A percentile compares a stretch with the other conserved stretches of the same genome.
These are phyloP conservation scores for Solanum ossicruentum DNA, from an alignment of 257 asterid genomes.

Conservation along the genomic window DNA sequence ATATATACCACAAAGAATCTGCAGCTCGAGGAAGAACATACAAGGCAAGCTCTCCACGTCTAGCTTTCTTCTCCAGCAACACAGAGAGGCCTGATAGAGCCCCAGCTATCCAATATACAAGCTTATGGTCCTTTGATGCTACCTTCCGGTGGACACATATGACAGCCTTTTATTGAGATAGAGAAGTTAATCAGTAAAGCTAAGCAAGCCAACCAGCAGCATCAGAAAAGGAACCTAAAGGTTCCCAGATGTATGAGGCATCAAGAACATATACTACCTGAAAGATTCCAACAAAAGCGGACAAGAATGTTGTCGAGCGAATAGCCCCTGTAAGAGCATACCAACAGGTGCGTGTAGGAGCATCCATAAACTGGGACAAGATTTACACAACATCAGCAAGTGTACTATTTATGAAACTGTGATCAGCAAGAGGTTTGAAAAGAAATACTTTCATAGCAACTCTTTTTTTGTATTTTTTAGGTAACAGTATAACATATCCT, in stretches of 20 bases:
- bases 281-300: constrained; percentile 92
- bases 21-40: constrained; percentile 99
- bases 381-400: neutral
- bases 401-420: neutral
- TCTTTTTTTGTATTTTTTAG: neutral
- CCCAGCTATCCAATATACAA: constrained; percentile 91
- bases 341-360: constrained; percentile 86
- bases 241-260: neutral
- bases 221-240: neutral
- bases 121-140: constrained; percentile 90
- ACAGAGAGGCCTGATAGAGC: constrained; percentile 83
- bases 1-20: constrained; percentile 89
- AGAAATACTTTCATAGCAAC: neutral
- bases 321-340: constrained; percentile 79
- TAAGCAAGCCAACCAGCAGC: neutral
- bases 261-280: constrained; percentile 47
- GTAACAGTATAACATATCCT: neutral
- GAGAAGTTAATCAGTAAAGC: constrained; percentile 21
- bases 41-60: constrained; percentile 89
- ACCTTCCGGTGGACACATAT: constrained; percentile 89
- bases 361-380: constrained; percentile 67
- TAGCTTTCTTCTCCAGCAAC: constrained; percentile 86
- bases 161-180: constrained; percentile 49
- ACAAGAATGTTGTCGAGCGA: constrained; percentile 90
- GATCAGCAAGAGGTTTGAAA: neutral